Conservation (phyloP, 169 alveolate species). For the Hepatocystis sp. region DNA sequence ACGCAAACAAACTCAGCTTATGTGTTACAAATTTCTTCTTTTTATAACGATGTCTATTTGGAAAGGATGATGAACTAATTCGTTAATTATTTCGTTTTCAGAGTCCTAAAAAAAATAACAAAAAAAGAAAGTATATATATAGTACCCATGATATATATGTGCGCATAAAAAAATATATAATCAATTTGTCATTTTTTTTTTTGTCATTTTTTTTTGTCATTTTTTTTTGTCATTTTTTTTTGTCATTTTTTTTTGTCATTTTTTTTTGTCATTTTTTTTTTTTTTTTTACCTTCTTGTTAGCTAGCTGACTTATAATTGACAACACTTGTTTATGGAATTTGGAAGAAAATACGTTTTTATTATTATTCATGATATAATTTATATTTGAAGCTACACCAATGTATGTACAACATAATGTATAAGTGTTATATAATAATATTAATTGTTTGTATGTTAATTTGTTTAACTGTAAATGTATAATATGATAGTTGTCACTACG, state of each 20-base stretch:
- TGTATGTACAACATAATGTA: slow-evolving; percentile 11
- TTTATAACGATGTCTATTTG: slow-evolving; percentile 39
- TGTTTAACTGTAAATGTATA: not conserved
- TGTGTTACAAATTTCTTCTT: slow-evolving; percentile 1
- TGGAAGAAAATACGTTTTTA: slow-evolving; percentile 25
- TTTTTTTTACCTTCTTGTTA: not conserved
- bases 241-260: no score
- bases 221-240: no score
- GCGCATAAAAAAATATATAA: no score
- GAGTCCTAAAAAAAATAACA: slow-evolving; percentile 16
- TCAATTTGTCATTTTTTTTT: no score
- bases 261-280: not conserved
- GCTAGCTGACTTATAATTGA: slow-evolving; percentile 17
- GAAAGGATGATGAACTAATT: slow-evolving; percentile 43
- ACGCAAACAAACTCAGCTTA: not conserved
- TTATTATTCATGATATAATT: slow-evolving; percentile 30
- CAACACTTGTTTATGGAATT: slow-evolving; percentile 38
- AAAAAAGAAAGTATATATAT: not conserved
- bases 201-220: no score
- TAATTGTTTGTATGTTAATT: slow-evolving; percentile 12
- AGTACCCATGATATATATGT: not conserved
- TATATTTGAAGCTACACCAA: slow-evolving; percentile 5
- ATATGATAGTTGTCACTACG: not conserved
- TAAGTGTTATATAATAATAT: slow-evolving; percentile 10
- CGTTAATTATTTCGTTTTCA: slow-evolving; percentile 37